phyloP scores from a whole-genome alignment of 163 green algal species.

The Dunaliella salina region DNA sequence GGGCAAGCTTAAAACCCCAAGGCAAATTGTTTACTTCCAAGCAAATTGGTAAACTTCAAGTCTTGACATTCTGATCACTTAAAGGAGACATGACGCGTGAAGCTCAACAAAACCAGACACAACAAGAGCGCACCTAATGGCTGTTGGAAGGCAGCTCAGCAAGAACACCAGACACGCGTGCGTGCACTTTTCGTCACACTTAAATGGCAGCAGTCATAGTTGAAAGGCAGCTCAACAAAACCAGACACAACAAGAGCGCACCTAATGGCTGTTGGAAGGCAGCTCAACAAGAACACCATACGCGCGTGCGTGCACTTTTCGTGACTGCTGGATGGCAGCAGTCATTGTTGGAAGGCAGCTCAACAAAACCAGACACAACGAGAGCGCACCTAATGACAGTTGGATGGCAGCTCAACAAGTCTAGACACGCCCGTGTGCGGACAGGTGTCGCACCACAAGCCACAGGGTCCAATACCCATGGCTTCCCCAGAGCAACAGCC shows the following conservation, averaged over 20 bases:
- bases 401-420: conserved; percentile 60
- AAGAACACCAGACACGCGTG: background rate
- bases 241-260: background rate
- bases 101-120: background rate
- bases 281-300: background rate
- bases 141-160: background rate
- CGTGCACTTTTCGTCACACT: background rate
- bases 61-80: background rate
- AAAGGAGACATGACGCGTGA: background rate
- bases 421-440: conserved; percentile 50
- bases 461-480: conserved; percentile 89
- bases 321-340: background rate
- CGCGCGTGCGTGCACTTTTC: background rate
- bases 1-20: background rate
- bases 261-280: background rate
- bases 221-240: background rate
- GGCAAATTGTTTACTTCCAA: background rate
- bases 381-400: conserved; percentile 53
- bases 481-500: conserved; percentile 58
- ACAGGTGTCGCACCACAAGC: conserved; percentile 66
- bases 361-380: background rate
- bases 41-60: background rate
- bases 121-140: background rate
- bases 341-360: background rate
- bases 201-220: background rate